Conservation (phyloP, 2,329 filamentous ascomycete species). For the Fonsecaea pedrosoi region DNA sequence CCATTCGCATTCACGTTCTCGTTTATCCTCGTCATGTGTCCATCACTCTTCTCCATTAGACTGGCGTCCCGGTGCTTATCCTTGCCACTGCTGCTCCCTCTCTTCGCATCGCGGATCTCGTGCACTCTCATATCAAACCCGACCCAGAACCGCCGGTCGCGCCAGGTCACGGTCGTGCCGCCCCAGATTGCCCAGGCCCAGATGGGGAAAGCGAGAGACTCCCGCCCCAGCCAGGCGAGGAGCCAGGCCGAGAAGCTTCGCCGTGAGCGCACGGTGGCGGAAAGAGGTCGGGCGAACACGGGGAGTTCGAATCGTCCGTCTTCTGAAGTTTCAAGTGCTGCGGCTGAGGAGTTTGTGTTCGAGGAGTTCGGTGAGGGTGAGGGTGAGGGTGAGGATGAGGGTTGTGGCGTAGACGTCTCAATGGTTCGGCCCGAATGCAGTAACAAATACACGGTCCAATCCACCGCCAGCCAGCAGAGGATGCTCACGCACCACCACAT, state of each 20-base stretch:
- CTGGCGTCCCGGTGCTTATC: not conserved
- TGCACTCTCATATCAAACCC: slow-evolving; percentile 82
- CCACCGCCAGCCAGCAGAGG: slow-evolving; percentile 73
- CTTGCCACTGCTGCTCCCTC: not conserved
- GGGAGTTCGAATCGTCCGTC: slow-evolving; percentile 66
- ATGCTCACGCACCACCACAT: slow-evolving; percentile 72
- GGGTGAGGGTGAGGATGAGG: not conserved
- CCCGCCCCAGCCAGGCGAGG: slow-evolving; percentile 81
- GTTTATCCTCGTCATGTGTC: slow-evolving; percentile 4
- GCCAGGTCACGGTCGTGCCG: slow-evolving; percentile 87
- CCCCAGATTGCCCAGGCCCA: slow-evolving; percentile 90
- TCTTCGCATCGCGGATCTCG: slow-evolving; percentile 52
- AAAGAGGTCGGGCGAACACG: slow-evolving; percentile 65
- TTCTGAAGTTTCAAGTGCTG: not conserved
- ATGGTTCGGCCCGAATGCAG: slow-evolving; percentile 77
- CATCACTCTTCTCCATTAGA: slow-evolving; percentile 4
- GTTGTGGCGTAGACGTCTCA: slow-evolving; percentile 47
- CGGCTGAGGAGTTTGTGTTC: not conserved
- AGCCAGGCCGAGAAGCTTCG: slow-evolving; percentile 74
- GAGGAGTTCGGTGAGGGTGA: not conserved
- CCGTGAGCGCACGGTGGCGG: slow-evolving; percentile 5
- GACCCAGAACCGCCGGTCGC: slow-evolving; percentile 81
- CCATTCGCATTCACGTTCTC: not conserved
- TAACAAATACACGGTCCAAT: slow-evolving; percentile 74
- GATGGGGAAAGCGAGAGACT: slow-evolving; percentile 81